A percentile compares a stretch with the other conserved stretches of the same genome.
phyloP scores from a whole-genome alignment of 2,329 filamentous ascomycete species.

The Trichoderma atroviride region DNA sequence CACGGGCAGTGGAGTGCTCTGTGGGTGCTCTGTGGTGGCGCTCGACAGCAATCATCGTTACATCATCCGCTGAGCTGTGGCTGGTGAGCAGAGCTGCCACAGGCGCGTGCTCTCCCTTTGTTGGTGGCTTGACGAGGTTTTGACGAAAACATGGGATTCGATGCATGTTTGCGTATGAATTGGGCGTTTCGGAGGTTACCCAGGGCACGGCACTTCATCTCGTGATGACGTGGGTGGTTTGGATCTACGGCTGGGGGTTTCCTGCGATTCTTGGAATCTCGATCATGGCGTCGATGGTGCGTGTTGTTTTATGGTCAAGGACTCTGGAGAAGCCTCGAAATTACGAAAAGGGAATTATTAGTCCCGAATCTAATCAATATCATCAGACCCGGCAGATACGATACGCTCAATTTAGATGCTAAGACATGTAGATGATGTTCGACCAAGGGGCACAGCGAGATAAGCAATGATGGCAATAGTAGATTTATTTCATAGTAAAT shows the following conservation, averaged over 20 bases:
- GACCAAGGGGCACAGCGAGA: not conserved
- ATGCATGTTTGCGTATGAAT: not conserved
- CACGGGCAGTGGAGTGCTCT: not conserved
- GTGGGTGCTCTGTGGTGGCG: constrained; percentile 6
- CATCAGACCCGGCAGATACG: not conserved
- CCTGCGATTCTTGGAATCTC: not conserved
- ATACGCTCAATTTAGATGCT: not conserved
- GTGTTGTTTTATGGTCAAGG: not conserved
- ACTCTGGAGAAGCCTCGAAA: no score
- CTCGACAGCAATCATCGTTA: constrained; percentile 17
- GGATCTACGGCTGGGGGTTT: not conserved
- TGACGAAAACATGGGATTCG: not conserved
- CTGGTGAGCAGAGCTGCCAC: constrained; percentile 14
- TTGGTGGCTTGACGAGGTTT: not conserved
- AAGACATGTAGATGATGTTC: not conserved
- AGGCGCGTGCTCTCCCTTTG: not conserved
- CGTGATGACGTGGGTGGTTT: not conserved
- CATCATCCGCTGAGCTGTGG: constrained; percentile 22
- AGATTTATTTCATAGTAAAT: not conserved
- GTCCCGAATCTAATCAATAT: not conserved
- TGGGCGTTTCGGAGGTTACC: not conserved
- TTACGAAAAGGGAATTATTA: not conserved
- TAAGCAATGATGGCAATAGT: not conserved
- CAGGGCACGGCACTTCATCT: not conserved
- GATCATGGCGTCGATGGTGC: constrained; percentile 6